Evolutionary conservation across 139 green algal species (phyloP).

Genomic region (Volvox africanus): DNA sequence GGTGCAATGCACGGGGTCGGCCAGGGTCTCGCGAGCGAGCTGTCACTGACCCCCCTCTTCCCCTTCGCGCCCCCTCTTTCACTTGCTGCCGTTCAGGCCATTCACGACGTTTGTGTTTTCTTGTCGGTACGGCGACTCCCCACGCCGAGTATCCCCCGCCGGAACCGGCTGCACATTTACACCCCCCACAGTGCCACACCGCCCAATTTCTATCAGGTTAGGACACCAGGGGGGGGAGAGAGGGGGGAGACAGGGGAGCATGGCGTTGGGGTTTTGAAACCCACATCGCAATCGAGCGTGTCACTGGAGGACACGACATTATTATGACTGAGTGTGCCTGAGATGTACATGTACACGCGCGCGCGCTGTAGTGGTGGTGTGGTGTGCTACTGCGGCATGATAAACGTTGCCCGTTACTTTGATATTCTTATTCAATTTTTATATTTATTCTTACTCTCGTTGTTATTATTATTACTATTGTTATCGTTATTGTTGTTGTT

Average conservation of each 20-base stretch:
- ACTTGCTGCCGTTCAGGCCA: no score
- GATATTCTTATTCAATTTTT: background rate
- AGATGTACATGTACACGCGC: background rate
- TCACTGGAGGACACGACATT: background rate
- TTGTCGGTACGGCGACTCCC: constrained; percentile 62
- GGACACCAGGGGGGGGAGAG: background rate
- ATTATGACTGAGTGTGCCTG: background rate
- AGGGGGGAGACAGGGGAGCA: background rate
- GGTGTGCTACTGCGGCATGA: background rate
- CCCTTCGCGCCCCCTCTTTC: no score
- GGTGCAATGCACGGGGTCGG: background rate
- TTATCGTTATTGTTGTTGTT: no score
- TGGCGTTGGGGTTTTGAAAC: background rate
- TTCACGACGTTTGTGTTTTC: constrained; percentile 49
- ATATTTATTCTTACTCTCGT: no score
- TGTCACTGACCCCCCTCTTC: background rate
- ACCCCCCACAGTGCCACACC: constrained; percentile 5
- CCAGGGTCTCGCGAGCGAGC: background rate
- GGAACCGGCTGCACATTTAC: constrained; percentile 59
- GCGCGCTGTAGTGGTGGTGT: background rate
- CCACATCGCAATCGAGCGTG: no score
- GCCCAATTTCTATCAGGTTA: constrained; percentile 59
- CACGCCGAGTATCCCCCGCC: constrained; percentile 54
- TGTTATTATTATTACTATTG: no score
- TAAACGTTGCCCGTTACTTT: background rate